Percentiles rank a stretch among this genome's conserved stretches.
Conservation (phyloP, 192 early-diverging fungal genomes). For the Umbelopsis sp. region DNA sequence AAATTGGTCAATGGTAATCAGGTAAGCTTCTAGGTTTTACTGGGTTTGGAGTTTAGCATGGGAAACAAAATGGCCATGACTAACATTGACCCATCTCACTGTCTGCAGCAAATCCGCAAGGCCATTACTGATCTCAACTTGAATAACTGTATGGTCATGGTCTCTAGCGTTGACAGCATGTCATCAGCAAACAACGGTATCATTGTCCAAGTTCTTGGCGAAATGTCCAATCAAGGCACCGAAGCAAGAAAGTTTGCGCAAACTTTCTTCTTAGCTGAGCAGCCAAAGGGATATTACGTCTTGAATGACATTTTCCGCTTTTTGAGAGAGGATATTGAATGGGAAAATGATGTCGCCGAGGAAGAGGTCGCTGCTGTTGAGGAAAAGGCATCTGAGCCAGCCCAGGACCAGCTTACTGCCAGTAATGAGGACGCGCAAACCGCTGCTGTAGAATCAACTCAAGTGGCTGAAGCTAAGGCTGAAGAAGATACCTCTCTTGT, state of each 20-base stretch:
- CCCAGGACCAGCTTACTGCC: constrained; percentile 15
- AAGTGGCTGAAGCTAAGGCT: constrained; percentile 6
- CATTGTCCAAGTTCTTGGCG: constrained; percentile 88
- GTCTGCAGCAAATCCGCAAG: constrained; percentile 74
- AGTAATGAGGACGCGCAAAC: constrained; percentile 10
- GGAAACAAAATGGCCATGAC: too few relatives aligned
- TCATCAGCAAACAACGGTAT: constrained; percentile 76
- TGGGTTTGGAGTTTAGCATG: background rate
- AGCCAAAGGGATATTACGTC: constrained; percentile 90
- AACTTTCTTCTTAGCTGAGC: constrained; percentile 89
- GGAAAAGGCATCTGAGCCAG: constrained; percentile 18
- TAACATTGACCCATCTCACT: background rate
- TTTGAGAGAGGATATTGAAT: constrained; percentile 76
- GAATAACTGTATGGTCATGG: constrained; percentile 83
- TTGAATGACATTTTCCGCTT: constrained; percentile 94
- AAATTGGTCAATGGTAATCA: constrained; percentile 9
- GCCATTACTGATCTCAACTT: constrained; percentile 77
- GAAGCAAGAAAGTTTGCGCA: constrained; percentile 87
- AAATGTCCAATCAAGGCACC: constrained; percentile 84
- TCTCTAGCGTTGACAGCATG: constrained; percentile 87
- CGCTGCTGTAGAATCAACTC: constrained; percentile 17
- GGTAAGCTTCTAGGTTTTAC: background rate
- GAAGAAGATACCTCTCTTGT: constrained; percentile 17
- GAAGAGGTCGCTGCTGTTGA: constrained; percentile 33
- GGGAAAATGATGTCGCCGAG: constrained; percentile 47